phyloP scores from a whole-genome alignment of 352 stramenopile species.

The Thalassiosira livingstoniorum region DNA sequence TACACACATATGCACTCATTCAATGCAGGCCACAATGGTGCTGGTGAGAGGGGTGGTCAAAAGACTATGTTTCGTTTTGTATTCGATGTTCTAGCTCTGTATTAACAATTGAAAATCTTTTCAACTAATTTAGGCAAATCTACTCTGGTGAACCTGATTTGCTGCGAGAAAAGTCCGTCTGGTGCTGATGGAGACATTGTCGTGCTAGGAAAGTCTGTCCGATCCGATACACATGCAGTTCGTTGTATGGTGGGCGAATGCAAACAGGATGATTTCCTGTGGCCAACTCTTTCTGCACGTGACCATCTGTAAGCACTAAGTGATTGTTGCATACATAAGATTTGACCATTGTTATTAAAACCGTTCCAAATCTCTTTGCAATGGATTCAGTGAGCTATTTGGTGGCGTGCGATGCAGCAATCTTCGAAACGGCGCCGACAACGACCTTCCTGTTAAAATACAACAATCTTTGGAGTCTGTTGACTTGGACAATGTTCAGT shows the following conservation, averaged over 20 bases:
- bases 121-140: conserved; percentile 88
- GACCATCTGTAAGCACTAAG: too few species aligned
- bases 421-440: too few species aligned
- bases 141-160: conserved; percentile 95
- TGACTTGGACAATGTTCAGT: conserved; percentile 65
- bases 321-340: too few species aligned
- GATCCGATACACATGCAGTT: conserved; percentile 87
- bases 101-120: too few species aligned
- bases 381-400: conserved; percentile 67
- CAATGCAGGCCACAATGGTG: conserved; percentile 89
- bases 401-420: conserved; percentile 76
- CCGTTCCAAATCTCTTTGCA: conserved; percentile 14
- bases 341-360: too few species aligned
- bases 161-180: conserved; percentile 89
- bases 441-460: conserved; percentile 81
- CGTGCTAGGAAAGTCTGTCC: conserved; percentile 88
- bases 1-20: too few species aligned
- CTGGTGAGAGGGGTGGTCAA: too few species aligned
- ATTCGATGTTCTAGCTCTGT: too few species aligned
- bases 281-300: conserved; percentile 70
- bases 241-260: conserved; percentile 86
- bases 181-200: conserved; percentile 87
- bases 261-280: conserved; percentile 86
- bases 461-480: conserved; percentile 70
- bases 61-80: too few species aligned